A percentile compares a stretch with the other conserved stretches of the same genome.
Conservation (phyloP, 495 filamentous ascomycete genomes). For the Aspergillus ellipticus region DNA sequence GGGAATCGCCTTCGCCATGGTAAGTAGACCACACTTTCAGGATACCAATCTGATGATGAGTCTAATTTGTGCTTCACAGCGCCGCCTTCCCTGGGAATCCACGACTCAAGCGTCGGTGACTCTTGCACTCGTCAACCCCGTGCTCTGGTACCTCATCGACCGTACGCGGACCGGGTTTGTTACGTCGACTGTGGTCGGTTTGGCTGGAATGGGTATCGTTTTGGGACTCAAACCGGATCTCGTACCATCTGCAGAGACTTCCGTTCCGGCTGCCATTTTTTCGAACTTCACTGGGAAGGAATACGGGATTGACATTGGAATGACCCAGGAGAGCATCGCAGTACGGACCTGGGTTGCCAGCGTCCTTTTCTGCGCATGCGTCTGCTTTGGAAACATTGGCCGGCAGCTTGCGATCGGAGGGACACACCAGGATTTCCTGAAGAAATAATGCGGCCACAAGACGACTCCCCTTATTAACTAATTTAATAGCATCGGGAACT, state of each 20-base stretch:
- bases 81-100: slow-evolving; percentile 87
- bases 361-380: slow-evolving; percentile 87
- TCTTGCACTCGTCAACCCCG: slow-evolving; percentile 86
- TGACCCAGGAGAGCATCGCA: slow-evolving; percentile 73
- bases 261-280: slow-evolving; percentile 23
- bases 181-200: slow-evolving; percentile 65
- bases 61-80: slow-evolving; percentile 42
- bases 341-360: slow-evolving; percentile 84
- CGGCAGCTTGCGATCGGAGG: slow-evolving; percentile 61
- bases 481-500: not conserved
- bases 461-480: not conserved
- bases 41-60: slow-evolving; percentile 12
- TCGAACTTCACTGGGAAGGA: slow-evolving; percentile 33
- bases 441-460: slow-evolving; percentile 13
- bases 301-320: slow-evolving; percentile 48
- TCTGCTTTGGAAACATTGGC: slow-evolving; percentile 96
- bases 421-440: slow-evolving; percentile 17
- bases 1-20: slow-evolving; percentile 95
- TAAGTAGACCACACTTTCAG: slow-evolving; percentile 37
- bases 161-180: slow-evolving; percentile 80
- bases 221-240: slow-evolving; percentile 70
- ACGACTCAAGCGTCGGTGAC: slow-evolving; percentile 89
- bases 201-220: slow-evolving; percentile 68
- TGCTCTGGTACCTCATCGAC: slow-evolving; percentile 94
- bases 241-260: slow-evolving; percentile 59